Evolutionary conservation across 441 rosid genomes (phyloP), one percentile per base, ranked within the genome.

Genomic region (Gossypium gossypioides): DNA sequence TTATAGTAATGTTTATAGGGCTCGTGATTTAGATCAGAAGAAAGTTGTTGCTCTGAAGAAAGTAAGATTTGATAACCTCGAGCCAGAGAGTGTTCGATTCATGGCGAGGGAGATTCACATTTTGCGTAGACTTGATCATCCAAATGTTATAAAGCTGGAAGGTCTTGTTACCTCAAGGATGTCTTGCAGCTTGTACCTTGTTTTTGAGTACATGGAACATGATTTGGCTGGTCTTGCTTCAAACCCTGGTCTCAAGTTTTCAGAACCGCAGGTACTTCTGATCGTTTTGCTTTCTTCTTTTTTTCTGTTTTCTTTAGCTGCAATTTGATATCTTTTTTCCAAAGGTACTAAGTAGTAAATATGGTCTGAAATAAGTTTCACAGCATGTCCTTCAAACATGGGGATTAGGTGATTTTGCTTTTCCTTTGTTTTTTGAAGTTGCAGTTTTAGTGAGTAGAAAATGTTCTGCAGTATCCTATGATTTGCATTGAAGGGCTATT

Each of bases 71-170:
- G 97, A 92, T 80, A 95, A 92, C 69, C 80, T 92, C 72, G 99
- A 95, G 87, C 97, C 99, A 1, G 99, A 95, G 73, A 95, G 99
- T 16, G 97, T 95, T 55, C 96, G 97, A 18, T 95, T 95, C 76
- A 95, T 95, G 99, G 97, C 99, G 58, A 86, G 99, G 83, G 99
- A 95, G 69, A 95, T 95, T 75, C 96, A 92, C 76, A 89, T 95
- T 73, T 81, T 95, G 40, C 97, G 99, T 24, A 85, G 87, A 80
- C 99, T 95, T 77, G 96, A 92, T 82, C 99, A 95, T 80, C 89
- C 89, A 4, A 95, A 95, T 83, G 90, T 95, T 60, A 87, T 95
- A 77, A 95, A 92, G 81, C 85, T 95, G 16, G 99, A 95, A 84
- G 99, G 97, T 65, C 84, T 95, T 59, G 99, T 95, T 78, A 95